These are phyloP conservation scores for Verticillium klebahnii DNA, from an alignment of 2,329 filamentous ascomycete species.

Conservation along the genomic window DNA sequence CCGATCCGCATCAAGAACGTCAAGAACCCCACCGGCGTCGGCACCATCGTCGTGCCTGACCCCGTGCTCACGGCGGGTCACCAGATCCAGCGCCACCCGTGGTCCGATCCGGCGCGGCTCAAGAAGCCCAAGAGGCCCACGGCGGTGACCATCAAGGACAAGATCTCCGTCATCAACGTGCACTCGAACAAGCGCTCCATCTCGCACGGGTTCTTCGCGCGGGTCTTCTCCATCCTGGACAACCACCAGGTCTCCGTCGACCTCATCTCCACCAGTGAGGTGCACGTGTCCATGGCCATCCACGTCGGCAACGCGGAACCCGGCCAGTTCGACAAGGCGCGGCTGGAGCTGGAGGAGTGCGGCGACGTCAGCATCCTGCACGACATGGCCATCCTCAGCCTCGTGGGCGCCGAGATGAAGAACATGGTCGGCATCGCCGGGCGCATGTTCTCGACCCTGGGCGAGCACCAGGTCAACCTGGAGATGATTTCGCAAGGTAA, in stretches of 20 bases:
- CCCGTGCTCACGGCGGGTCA: constrained; percentile 47
- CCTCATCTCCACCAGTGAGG: constrained; percentile 92
- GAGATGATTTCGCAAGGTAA: constrained; percentile 99
- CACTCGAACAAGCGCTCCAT: constrained; percentile 96
- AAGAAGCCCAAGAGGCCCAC: constrained; percentile 71
- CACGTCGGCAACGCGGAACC: constrained; percentile 68
- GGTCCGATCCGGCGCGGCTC: constrained; percentile 32
- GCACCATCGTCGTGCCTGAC: constrained; percentile 82
- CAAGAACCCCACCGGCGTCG: constrained; percentile 74
- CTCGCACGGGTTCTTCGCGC: constrained; percentile 92
- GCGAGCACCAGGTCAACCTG: constrained; percentile 91
- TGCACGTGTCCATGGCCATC: constrained; percentile 95
- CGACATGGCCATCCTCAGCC: constrained; percentile 90
- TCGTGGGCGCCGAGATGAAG: constrained; percentile 95
- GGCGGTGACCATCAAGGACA: constrained; percentile 94
- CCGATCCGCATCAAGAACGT: constrained; percentile 90
- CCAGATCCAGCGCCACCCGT: constrained; percentile 51
- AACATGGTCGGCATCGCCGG: constrained; percentile 95
- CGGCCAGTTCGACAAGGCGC: constrained; percentile 61
- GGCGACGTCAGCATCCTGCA: constrained; percentile 87
- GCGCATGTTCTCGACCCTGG: constrained; percentile 90
- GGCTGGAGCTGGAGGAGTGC: constrained; percentile 69
- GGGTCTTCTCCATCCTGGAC: constrained; percentile 89
- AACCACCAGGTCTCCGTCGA: constrained; percentile 85
- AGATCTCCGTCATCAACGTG: constrained; percentile 95